Evolutionary conservation across 352 stramenopile species (phyloP).

Genomic region (Globisporangium yorkense): DNA sequence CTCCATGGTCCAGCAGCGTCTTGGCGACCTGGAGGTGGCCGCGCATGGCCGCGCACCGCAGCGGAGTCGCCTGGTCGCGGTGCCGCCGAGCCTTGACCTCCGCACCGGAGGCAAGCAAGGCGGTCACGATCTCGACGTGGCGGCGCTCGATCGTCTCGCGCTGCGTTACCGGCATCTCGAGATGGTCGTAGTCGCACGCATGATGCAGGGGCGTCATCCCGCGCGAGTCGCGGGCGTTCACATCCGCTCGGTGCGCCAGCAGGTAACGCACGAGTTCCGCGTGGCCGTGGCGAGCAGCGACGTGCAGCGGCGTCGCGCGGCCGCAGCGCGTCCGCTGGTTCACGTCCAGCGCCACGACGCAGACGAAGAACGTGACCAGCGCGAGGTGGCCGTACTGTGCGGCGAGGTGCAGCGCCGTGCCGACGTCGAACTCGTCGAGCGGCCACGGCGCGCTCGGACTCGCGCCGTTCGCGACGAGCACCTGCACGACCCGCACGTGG

Average conservation of each 20-base stretch:
- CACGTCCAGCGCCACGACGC: constrained; percentile 15
- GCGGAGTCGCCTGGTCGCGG: constrained; percentile 19
- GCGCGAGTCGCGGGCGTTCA: constrained; percentile 16
- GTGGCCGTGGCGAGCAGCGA: constrained; percentile 16
- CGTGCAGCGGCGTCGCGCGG: constrained; percentile 14
- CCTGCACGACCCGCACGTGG: constrained; percentile 28
- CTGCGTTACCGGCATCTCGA: constrained; percentile 14
- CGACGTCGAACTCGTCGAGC: constrained; percentile 4
- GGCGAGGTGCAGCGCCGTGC: constrained; percentile 30
- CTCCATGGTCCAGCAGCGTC: constrained; percentile 27
- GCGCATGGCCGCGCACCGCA: constrained; percentile 26
- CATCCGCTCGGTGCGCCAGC: constrained; percentile 16
- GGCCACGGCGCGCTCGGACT: constrained; percentile 11
- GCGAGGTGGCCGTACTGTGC: constrained; percentile 18
- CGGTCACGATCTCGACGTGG: constrained; percentile 22
- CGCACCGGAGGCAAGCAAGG: constrained; percentile 17
- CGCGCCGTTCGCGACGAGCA: constrained; percentile 24
- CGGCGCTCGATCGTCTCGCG: constrained; percentile 6
- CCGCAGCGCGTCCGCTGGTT: constrained; percentile 8
- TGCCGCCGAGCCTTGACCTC: constrained; percentile 13
- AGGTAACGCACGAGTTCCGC: constrained; percentile 20
- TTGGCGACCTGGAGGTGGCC: constrained; percentile 24
- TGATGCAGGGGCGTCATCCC: constrained; percentile 41
- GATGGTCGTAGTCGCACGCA: constrained; percentile 22
- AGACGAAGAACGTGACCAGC: constrained; percentile 20